A percentile compares a stretch with the other conserved stretches of the same genome.
Conservation (phyloP, 345 rosid genomes). For the Erodium maritimum region DNA sequence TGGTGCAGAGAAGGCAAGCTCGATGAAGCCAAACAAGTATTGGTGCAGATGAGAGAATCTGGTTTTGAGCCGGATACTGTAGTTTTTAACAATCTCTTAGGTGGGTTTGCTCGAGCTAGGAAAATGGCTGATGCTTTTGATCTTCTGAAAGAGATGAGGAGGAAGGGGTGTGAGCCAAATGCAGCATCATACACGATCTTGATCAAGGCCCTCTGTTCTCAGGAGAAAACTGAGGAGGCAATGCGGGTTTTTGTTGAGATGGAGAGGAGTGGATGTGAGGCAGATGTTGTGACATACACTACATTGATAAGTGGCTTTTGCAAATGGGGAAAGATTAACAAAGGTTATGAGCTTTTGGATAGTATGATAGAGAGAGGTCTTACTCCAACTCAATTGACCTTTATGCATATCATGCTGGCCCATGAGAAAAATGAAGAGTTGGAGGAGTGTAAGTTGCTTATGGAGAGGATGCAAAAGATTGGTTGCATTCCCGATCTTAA, state of each 20-base stretch:
- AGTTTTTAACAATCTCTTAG: slow-evolving; percentile 58
- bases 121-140: slow-evolving; percentile 67
- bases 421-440: slow-evolving; percentile 68
- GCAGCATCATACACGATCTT: slow-evolving; percentile 55
- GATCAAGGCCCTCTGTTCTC: slow-evolving; percentile 61
- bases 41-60: slow-evolving; percentile 79
- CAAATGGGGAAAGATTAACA: slow-evolving; percentile 51
- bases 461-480: slow-evolving; percentile 41
- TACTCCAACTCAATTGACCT: slow-evolving; percentile 46
- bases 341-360: slow-evolving; percentile 46
- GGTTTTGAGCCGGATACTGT: slow-evolving; percentile 75
- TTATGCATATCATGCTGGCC: slow-evolving; percentile 63
- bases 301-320: slow-evolving; percentile 79
- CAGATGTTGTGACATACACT: slow-evolving; percentile 60
- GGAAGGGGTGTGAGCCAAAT: slow-evolving; percentile 51
- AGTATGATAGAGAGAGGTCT: slow-evolving; percentile 46
- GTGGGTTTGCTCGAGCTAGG: slow-evolving; percentile 52
- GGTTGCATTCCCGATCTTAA: slow-evolving; percentile 48
- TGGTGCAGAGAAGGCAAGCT: slow-evolving; percentile 91
- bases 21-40: slow-evolving; percentile 68
- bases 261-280: slow-evolving; percentile 60
- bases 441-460: slow-evolving; percentile 55
- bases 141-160: slow-evolving; percentile 70
- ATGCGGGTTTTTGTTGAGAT: slow-evolving; percentile 56
- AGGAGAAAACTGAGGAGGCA: slow-evolving; percentile 72